These are phyloP conservation scores for Marchantia polymorpha DNA, from an alignment of 225 moss, liverwort and hornwort genomes.

Conservation along the genomic window DNA sequence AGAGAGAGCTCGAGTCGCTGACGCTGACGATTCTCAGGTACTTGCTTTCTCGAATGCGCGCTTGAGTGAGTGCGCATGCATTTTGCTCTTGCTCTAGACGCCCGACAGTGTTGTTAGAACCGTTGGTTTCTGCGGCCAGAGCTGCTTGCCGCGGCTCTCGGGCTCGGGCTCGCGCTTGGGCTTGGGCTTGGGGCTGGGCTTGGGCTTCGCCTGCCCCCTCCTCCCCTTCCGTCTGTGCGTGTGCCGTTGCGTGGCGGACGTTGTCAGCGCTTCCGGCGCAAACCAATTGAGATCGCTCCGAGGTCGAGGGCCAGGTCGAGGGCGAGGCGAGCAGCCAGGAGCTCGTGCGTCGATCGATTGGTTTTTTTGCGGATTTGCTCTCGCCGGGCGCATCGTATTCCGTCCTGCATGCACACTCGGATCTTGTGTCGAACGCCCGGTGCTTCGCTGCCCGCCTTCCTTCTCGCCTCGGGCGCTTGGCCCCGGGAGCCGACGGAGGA, in stretches of 20 bases:
- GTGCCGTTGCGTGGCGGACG: not conserved
- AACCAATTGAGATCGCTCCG: not conserved
- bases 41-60: not conserved
- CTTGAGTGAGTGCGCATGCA: not conserved
- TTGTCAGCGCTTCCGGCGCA: not conserved
- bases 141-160: too few relatives aligned
- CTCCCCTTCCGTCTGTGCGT: not conserved
- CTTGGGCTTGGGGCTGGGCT: not conserved
- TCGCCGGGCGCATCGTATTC: not conserved
- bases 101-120: constrained; percentile 2
- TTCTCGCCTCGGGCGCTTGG: not conserved
- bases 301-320: too few relatives aligned
- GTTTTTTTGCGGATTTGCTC: not conserved
- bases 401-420: not conserved
- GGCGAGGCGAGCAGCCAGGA: too few relatives aligned
- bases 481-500: not conserved
- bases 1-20: not conserved
- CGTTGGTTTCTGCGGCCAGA: not conserved
- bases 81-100: not conserved
- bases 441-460: not conserved
- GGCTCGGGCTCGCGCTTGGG: not conserved
- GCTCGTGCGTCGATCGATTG: not conserved
- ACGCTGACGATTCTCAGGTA: not conserved
- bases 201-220: not conserved
- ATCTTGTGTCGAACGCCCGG: not conserved